Percentiles rank a stretch among this genome's conserved stretches.
These are phyloP conservation scores for Pyrenophora graminea DNA, from an alignment of 2,329 filamentous ascomycete genomes.

Conservation along the genomic window DNA sequence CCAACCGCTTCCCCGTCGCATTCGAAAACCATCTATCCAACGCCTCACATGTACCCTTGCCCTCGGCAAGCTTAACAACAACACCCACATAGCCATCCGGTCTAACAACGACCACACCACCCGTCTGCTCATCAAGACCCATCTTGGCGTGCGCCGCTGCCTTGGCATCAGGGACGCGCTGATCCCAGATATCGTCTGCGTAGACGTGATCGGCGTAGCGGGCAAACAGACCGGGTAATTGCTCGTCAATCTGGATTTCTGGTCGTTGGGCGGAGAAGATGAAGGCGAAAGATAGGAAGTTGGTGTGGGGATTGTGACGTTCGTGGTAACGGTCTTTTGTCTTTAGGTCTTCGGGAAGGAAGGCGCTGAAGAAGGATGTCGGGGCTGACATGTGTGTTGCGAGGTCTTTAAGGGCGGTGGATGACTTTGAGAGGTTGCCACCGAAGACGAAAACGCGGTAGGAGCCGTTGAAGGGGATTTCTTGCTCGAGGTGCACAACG, in stretches of 20 bases:
- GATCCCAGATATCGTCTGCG: conserved; percentile 79
- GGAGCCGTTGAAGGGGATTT: conserved; percentile 83
- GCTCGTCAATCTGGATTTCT: conserved; percentile 71
- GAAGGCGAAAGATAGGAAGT: conserved; percentile 78
- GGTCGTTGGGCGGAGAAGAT: conserved; percentile 71
- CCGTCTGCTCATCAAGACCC: conserved; percentile 72
- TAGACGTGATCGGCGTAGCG: conserved; percentile 84
- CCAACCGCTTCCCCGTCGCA: conserved; percentile 67
- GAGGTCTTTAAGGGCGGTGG: conserved; percentile 72
- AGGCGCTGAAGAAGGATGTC: conserved; percentile 72
- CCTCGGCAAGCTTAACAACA: conserved; percentile 73
- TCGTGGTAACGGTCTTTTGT: conserved; percentile 66
- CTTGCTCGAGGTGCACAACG: conserved; percentile 86
- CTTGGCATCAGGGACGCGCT: conserved; percentile 68
- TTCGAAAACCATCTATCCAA: conserved; percentile 80
- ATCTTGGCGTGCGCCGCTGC: conserved; percentile 86
- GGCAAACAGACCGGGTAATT: conserved; percentile 71
- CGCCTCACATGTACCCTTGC: conserved; percentile 78
- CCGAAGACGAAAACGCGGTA: conserved; percentile 87
- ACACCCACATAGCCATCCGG: conserved; percentile 87
- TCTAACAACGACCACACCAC: conserved; percentile 80
- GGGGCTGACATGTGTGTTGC: conserved; percentile 66
- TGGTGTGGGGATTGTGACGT: conserved; percentile 79
- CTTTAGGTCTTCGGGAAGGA: conserved; percentile 64
- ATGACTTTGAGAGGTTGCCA: conserved; percentile 63